Base-by-base conservation (phyloP, 495 filamentous ascomycete species). In the Aspergillus homomorphus region DNA sequence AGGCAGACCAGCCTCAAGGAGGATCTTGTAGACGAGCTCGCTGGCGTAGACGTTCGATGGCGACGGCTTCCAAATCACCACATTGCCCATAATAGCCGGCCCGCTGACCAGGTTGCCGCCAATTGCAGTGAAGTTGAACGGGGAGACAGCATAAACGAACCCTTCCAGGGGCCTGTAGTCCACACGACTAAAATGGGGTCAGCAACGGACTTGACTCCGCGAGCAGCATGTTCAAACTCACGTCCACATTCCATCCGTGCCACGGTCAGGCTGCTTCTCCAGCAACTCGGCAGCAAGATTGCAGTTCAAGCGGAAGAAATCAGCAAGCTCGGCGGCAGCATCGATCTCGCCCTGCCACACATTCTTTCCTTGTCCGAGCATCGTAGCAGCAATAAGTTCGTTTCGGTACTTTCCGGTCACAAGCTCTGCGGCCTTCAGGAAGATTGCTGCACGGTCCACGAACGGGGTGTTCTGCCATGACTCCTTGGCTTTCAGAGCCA, bases 321-420 rank as follows among this genome's bases (percentile, higher is more conserved):
- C 92, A 56, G 85, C 87, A 54, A 96, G 73, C 73, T 98, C 93
- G 1, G 93, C 92, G 2, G 92, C 92, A 20, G 92, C 86, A 74
- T 98, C 93, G 61, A 97, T 96, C 79, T 98, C 93, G 45, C 89
- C 93, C 69, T 98, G 93, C 91, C 92, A 97, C 19, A 89, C 88
- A 68, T 96, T 97, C 80, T 98, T 98, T 50, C 93, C 93, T 71
- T 98, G 93, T 26, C 93, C 93, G 9, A 96, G 78, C 82, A 98
- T 96, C 0, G 93, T 98, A 1, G 90, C 87, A 1, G 94, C 92
- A 82, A 96, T 92, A 53, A 98, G 77, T 49, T 96, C 89, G 69
- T 95, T 95, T 59, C 93, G 84, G 74, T 98, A 97, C 70, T 97
- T 96, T 42, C 82, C 84, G 41, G 88, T 80, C 51, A 96, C 84